phyloP scores from a whole-genome alignment of 1,284 basidiomycete species.

The Blastosporella zonata region DNA sequence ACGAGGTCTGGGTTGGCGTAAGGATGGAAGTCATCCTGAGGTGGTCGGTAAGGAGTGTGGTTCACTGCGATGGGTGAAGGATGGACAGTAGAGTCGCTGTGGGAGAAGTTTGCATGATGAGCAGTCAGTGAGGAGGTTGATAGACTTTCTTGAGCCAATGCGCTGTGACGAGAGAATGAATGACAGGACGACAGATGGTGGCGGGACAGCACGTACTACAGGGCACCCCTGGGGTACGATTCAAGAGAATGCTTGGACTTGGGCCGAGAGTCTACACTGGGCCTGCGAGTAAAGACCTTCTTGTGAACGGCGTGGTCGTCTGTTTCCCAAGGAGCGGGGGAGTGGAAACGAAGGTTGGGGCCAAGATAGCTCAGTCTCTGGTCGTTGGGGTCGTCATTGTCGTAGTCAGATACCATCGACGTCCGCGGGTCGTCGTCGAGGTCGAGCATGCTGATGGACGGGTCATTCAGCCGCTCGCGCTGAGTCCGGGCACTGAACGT shows the following conservation, averaged over 20 bases:
- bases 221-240: conserved; percentile 46
- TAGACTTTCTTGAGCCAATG: conserved; percentile 57
- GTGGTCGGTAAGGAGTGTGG: conserved; percentile 16
- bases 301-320: conserved; percentile 41
- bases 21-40: conserved; percentile 52
- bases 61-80: conserved; percentile 17
- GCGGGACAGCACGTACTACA: conserved; percentile 47
- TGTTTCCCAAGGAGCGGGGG: conserved; percentile 76
- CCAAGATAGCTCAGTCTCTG: conserved; percentile 67
- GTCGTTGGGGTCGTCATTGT: conserved; percentile 33
- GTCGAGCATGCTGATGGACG: conserved; percentile 52
- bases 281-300: conserved; percentile 42
- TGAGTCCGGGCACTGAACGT: conserved; percentile 19
- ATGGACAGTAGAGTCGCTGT: conserved; percentile 10
- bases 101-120: conserved; percentile 24
- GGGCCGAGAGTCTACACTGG: conserved; percentile 57
- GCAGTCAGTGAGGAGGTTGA: conserved; percentile 49
- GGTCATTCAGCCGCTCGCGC: conserved; percentile 46
- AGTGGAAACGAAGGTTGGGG: conserved; percentile 77
- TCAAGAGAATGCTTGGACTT: conserved; percentile 60
- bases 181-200: conserved; percentile 7
- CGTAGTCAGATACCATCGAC: conserved; percentile 37
- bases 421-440: conserved; percentile 54
- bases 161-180: conserved; percentile 30
- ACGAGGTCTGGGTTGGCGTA: conserved; percentile 74